phyloP scores from a whole-genome alignment of 345 rosid species.

The Arabidopsis thaliana region TAIR10.1 NC_003071.7:13694501-13695000 shows the following conservation, averaged over 20 bases:
- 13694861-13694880: conserved; percentile 55
- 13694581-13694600: conserved; percentile 51
- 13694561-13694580: conserved; percentile 53
- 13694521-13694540: conserved; percentile 55
- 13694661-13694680: conserved; percentile 47
- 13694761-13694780: conserved; percentile 47
- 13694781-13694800: conserved; percentile 52
- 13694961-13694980: conserved; percentile 45
- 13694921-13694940: conserved; percentile 59
- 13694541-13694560: conserved; percentile 51
- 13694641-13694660: conserved; percentile 49
- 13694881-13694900: conserved; percentile 56
- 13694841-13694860: conserved; percentile 54
- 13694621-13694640: conserved; percentile 60
- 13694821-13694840: conserved; percentile 51
- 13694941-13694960: conserved; percentile 51
- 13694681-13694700: conserved; percentile 38
- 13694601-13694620: conserved; percentile 54
- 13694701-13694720: conserved; percentile 40
- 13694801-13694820: conserved; percentile 51
- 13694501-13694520: conserved; percentile 48
- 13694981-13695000: conserved; percentile 54
- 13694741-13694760: conserved; percentile 52
- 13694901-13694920: conserved; percentile 61
- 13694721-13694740: conserved; percentile 40